These are phyloP conservation scores for Aeschynomene evenia DNA, from an alignment of 306 rosid species.

Conservation along the genomic window DNA sequence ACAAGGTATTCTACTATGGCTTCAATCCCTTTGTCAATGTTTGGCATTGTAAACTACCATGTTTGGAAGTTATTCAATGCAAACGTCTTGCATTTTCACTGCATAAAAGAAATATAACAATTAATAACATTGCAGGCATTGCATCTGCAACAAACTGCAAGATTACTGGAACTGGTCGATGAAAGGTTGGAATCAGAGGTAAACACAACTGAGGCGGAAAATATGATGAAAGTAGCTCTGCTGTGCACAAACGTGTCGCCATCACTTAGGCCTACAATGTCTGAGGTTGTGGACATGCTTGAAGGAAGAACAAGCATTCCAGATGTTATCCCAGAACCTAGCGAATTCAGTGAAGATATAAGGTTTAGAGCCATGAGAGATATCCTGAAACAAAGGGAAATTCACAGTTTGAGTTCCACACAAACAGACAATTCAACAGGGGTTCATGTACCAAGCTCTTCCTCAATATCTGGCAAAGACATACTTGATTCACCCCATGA, in stretches of 20 bases:
- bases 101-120: background rate
- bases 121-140: constrained; percentile 34
- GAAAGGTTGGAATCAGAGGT: constrained; percentile 44
- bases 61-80: constrained; percentile 7
- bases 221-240: constrained; percentile 54
- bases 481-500: constrained; percentile 12
- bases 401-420: constrained; percentile 32
- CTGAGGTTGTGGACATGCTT: constrained; percentile 68
- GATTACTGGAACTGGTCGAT: constrained; percentile 51
- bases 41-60: background rate
- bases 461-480: constrained; percentile 22
- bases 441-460: constrained; percentile 2
- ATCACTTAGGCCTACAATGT: constrained; percentile 56
- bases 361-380: constrained; percentile 47
- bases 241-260: constrained; percentile 53
- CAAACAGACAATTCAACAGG: constrained; percentile 28
- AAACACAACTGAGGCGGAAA: constrained; percentile 45
- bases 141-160: constrained; percentile 33
- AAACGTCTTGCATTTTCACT: background rate
- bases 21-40: constrained; percentile 30
- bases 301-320: constrained; percentile 46
- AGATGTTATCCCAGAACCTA: constrained; percentile 31
- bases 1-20: constrained; percentile 45
- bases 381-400: constrained; percentile 29
- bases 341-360: constrained; percentile 32